Percentiles rank a stretch among this genome's conserved stretches.
phyloP scores from a whole-genome alignment of 768 basidiomycete genomes.

The Cubamyces lactineus region DNA sequence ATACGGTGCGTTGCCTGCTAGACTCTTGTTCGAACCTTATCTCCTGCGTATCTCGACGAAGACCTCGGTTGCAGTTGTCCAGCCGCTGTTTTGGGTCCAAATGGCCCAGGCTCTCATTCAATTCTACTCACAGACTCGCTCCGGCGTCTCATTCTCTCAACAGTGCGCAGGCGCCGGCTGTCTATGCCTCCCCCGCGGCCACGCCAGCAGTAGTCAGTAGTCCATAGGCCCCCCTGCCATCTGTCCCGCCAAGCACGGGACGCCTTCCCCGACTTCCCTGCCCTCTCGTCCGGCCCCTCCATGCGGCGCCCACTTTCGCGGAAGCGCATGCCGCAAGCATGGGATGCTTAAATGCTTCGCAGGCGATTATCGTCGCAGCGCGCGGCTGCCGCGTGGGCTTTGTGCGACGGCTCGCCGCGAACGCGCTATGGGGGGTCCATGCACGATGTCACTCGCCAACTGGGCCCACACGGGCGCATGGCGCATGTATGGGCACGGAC shows the following conservation, averaged over 20 bases:
- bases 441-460: neutral
- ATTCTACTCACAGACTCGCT: neutral
- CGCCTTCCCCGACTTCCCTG: constrained; percentile 6
- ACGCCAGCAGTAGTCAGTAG: too few species aligned
- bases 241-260: constrained; percentile 6
- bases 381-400: constrained; percentile 14
- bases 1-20: constrained; percentile 8
- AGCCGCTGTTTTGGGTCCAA: neutral
- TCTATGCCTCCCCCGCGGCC: too few species aligned
- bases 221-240: constrained; percentile 3
- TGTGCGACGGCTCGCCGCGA: constrained; percentile 9
- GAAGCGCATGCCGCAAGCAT: constrained; percentile 16
- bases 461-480: too few species aligned
- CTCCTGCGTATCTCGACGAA: constrained; percentile 23
- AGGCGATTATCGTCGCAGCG: constrained; percentile 7
- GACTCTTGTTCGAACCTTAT: constrained; percentile 21
- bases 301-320: constrained; percentile 19
- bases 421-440: too few species aligned
- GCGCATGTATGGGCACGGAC: neutral
- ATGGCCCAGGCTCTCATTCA: constrained; percentile 3
- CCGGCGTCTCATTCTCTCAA: neutral
- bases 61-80: constrained; percentile 7
- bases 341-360: constrained; percentile 24
- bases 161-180: too few species aligned
- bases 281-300: neutral